A percentile compares a stretch with the other conserved stretches of the same genome.
These are phyloP conservation scores for Flaveria trinervia DNA, from an alignment of 129 eudicot species.

Conservation along the genomic window DNA sequence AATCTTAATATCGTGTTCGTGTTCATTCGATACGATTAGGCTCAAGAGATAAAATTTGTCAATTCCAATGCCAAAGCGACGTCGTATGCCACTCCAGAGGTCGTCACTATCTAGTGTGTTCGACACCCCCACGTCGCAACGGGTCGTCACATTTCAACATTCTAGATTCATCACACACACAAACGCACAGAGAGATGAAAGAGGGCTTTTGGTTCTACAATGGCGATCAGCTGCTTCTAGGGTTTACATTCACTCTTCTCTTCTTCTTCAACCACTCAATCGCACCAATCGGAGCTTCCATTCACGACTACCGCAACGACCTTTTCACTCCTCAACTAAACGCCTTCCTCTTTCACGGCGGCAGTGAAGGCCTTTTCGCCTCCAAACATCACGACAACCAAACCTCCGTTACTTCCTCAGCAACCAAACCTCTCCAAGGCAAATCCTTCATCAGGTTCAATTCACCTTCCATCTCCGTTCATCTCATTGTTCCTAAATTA, in stretches of 20 bases:
- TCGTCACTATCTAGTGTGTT: conserved; percentile 7
- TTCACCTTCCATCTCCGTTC: neutral
- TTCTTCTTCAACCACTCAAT: conserved; percentile 27
- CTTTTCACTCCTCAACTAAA: conserved; percentile 49
- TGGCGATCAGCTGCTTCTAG: conserved; percentile 22
- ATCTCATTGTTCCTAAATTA: no score
- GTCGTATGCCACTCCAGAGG: neutral
- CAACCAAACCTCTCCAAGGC: conserved; percentile 40
- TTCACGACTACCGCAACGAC: conserved; percentile 57
- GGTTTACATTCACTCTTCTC: conserved; percentile 24
- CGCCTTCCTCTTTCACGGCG: conserved; percentile 76
- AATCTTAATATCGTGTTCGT: no score
- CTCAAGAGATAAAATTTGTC: neutral
- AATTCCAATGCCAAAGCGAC: neutral
- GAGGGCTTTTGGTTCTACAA: conserved; percentile 15
- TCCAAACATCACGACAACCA: conserved; percentile 40
- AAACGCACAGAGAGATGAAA: conserved; percentile 4
- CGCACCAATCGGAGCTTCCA: conserved; percentile 39
- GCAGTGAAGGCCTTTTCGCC: conserved; percentile 73
- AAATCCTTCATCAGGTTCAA: conserved; percentile 67
- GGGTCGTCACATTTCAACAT: conserved; percentile 26
- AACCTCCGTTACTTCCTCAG: conserved; percentile 24
- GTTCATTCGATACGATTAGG: no score
- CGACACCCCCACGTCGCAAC: conserved; percentile 15
- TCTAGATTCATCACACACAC: neutral